Percentiles rank a stretch among this genome's conserved stretches.
These are phyloP conservation scores for Neurospora sp. DNA, from an alignment of 495 filamentous ascomycete species.

Conservation along the genomic window DNA sequence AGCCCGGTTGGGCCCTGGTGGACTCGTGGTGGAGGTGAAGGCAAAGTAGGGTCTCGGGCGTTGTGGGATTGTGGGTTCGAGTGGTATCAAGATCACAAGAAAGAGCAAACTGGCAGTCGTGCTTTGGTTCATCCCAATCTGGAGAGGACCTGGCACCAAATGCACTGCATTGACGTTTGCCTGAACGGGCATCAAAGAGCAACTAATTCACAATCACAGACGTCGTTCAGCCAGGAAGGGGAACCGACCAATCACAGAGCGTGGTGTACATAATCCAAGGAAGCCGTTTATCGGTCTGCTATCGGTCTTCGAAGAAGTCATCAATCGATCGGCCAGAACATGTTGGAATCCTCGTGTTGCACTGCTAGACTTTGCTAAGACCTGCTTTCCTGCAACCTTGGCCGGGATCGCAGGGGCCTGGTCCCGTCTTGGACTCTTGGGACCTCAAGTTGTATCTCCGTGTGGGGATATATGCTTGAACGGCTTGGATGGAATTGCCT, in stretches of 20 bases:
- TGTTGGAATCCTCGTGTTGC: background rate
- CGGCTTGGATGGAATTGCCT: background rate
- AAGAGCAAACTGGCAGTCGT: background rate
- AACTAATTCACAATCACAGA: too few species aligned
- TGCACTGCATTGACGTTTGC: background rate
- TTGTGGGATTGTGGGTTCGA: background rate
- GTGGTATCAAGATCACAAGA: background rate
- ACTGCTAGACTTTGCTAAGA: background rate
- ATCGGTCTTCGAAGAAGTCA: background rate
- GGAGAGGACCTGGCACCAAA: background rate
- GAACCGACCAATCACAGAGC: background rate
- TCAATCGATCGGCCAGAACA: background rate
- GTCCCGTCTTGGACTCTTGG: background rate
- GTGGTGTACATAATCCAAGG: background rate
- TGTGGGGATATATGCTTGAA: background rate
- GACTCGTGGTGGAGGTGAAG: background rate
- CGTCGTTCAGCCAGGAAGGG: background rate
- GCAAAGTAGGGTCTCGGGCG: too few species aligned
- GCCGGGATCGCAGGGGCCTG: background rate
- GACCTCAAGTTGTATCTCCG: background rate
- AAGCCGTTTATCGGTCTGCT: background rate
- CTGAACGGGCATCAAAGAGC: background rate
- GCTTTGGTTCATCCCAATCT: background rate
- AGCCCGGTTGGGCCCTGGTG: background rate
- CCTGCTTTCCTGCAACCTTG: background rate